Base-by-base conservation (phyloP, 257 asterid genomes). In the Salvia hispanica region DNA sequence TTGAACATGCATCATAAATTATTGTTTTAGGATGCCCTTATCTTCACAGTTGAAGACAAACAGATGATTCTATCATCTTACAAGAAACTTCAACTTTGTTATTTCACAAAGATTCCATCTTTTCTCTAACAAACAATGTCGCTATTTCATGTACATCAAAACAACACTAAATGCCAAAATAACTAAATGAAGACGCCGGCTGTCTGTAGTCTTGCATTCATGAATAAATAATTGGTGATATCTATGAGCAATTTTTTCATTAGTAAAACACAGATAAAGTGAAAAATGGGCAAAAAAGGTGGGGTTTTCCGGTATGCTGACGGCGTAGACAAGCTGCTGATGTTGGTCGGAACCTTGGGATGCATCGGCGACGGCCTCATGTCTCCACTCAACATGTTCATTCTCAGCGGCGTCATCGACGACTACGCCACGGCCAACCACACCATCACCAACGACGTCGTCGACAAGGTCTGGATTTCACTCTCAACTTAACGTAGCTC, bases 291-390 rank as follows among this genome's bases (percentile, higher is more conserved):
- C 46, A 58, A 33, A 13, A 82, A 56, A 76, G 76, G 82, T 0
- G 85, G 90, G 14, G 73, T 89, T 43, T 89, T 89, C 70, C 56
- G 86, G 61, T 79, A 75, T 33, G 95, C 92, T 8, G 92, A 89
- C 67, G 74, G 76, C 28, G n/a, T 64, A 34, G 96, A 89, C 71
- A 89, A 77, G 74, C 53, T 85, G 70, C 69, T 89, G n/a, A 85
- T 87, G 89, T 5, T 83, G 59, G 16, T 89, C 8, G 95, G 96
- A 4, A 72, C 77, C 21, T 58, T 87, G 53, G 90, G 95, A 5
- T 76, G 92, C 75, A 72, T 89, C n/a, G 96, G 96, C 64, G 96
- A 89, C 66, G 96, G 96, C 18, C 72, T 88, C 5, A 81, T 88
- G 87, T 75, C 88, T 46, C 94, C 96, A 4, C 85, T 88, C 55